Evolutionary conservation across 202 grass and related monocot species (phyloP), one percentile per base, ranked within the genome.

Genomic region (Sporobolus alterniflorus): DNA sequence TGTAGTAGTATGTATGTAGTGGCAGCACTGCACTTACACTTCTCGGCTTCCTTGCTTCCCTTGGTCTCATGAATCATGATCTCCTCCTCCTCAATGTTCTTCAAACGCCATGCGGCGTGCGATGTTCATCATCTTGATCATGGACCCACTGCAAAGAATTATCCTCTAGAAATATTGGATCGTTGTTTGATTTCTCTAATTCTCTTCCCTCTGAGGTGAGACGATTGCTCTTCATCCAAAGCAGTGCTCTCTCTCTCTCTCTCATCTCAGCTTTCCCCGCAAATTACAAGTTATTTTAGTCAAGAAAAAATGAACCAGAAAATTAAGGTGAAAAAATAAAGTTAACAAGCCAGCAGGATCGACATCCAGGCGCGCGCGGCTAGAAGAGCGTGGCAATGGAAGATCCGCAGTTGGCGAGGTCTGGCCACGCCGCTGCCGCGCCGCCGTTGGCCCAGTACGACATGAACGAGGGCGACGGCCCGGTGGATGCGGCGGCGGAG

Each of bases 251-350:
- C 56, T 56, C 56, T 66, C 88, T 74, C 83, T 56, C 84, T 87
- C 69, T 90, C 63, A 87, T 69, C 60, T 83, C 40, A 1, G 31
- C 61, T 64, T 31, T 0, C 60, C 82, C 77, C 79, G 54, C 84
- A 86, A 90, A 90, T 90, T 90, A 90, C 88, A 90, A 79, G 88
- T 75, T 90, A 83, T 83, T 90, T 62, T 83, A 56, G 88, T 90
- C 79, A 90, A 90, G 84, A 82, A 86, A 89, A 85, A 90, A 69
- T 30, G 59, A 74, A 86, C 60, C 61, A 65, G 33, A 78, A 86
- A 83, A 90, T 74, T 28, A 67, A 74, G 79, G 74, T 44, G 42
- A 77, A 82, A 85, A 80, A 81, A 69, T 29, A 69, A 85, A 64
- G 84, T 90, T 87, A 87, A 87, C 69, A 63, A 83, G 74, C 73